Evolutionary conservation across 352 stramenopile genomes (phyloP).

Genomic region (Stramenopiles sp.): DNA sequence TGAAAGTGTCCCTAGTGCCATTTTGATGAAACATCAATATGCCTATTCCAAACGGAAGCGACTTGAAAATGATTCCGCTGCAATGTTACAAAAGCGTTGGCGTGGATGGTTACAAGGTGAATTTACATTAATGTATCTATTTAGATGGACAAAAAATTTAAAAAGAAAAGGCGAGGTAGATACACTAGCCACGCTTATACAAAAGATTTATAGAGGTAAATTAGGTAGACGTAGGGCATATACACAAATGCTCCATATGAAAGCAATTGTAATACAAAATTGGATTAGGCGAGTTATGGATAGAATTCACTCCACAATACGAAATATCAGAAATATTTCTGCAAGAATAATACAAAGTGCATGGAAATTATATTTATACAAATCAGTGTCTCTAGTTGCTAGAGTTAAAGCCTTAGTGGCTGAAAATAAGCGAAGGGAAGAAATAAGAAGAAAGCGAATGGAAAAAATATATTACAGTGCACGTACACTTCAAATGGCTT

Average conservation of each 20-base stretch:
- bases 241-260: not conserved
- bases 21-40: not conserved
- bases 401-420: not conserved
- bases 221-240: not conserved
- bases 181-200: not conserved
- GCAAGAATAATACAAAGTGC: not conserved
- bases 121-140: constrained; percentile 8
- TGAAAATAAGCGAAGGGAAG: constrained; percentile 3
- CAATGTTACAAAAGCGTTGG: constrained; percentile 1
- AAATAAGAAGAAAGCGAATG: not conserved
- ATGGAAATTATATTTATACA: not conserved
- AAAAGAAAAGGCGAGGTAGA: not conserved
- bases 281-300: not conserved
- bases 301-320: not conserved
- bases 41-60: not conserved
- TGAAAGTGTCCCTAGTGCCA: not conserved
- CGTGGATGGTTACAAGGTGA: constrained; percentile 3
- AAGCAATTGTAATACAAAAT: not conserved
- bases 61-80: not conserved
- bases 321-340: not conserved
- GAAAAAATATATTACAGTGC: not conserved
- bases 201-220: constrained; percentile 3
- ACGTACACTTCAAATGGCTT: not conserved
- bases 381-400: not conserved
- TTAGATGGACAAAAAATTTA: constrained; percentile 9